Percentiles rank a stretch among this genome's conserved stretches.
These are phyloP conservation scores for Ophiostoma ulmi DNA, from an alignment of 2,329 filamentous ascomycete species.

Conservation along the genomic window DNA sequence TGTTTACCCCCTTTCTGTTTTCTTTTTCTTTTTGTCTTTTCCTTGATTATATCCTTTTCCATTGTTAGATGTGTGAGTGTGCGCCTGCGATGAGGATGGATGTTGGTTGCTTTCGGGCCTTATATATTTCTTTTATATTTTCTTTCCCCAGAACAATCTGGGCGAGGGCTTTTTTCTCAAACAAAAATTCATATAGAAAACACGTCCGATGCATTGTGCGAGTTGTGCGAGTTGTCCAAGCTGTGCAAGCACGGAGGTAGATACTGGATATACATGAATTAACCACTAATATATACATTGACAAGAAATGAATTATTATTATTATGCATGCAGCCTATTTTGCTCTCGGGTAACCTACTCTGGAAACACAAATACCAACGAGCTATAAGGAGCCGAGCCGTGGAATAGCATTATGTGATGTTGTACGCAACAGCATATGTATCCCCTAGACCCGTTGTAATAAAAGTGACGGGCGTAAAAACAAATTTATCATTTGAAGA, in stretches of 20 bases:
- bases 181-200: neutral
- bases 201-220: neutral
- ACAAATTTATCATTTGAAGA: neutral
- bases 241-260: too few relatives aligned
- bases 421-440: neutral
- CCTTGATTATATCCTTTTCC: neutral
- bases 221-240: too few relatives aligned
- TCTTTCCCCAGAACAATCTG: conserved; percentile 13
- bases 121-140: neutral
- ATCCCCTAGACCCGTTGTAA: neutral
- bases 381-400: neutral
- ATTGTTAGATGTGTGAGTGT: neutral
- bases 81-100: conserved; percentile 1
- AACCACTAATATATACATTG: too few relatives aligned
- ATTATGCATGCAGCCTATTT: neutral
- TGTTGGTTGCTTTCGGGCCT: conserved; percentile 6
- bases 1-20: neutral
- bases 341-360: neutral
- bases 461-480: neutral
- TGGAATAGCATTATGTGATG: neutral
- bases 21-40: neutral
- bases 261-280: too few relatives aligned
- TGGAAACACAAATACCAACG: neutral
- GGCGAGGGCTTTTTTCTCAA: neutral
- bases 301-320: neutral